Base-by-base conservation (phyloP, 164 flowering plant genomes). In the Stephania japonica region DNA sequence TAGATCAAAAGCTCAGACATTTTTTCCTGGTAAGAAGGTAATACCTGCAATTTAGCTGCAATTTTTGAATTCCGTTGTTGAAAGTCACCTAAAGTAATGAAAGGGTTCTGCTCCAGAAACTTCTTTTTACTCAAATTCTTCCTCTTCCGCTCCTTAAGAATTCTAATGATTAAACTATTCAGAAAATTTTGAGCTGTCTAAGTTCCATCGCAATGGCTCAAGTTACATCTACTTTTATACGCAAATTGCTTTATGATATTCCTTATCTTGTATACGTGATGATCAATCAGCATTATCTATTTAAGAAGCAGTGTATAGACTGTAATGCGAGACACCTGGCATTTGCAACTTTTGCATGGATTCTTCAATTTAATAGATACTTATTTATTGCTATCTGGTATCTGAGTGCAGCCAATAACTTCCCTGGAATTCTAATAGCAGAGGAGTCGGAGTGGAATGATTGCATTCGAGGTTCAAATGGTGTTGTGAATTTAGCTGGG, bases 11-110 rank as follows among this genome's bases (percentile, higher is more conserved):
- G 98, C 98, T 43, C 86, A 83, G 78, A 63, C 80, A 78, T 82
- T 90, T 80, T 95, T 92, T 89, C 96, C 98, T 63, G 99, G 99
- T 95, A 95, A 95, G 99, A 92, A 91, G 98, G 98, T 94, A 92
- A 92, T 85, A 83, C 64, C 73, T 77, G 72, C 77, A n/a, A n/a
- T n/a, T n/a, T n/a, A n/a, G 63, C n/a, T 56, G 63, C 7, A 56
- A 56, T 47, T 47, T 47, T 47, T 47, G 53, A 47, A 9, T 47
- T 47, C 53, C 53, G 10, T 47, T 47, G 4, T 47, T 7, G 53
- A 3, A 9, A 7, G 53, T 47, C 13, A 9, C 12, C 53, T 3
- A 32, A 32, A 32, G 16, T 4, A 61, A 61, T 12, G 18, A 32
- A 44, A 69, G 13, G 16, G 38, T 23, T 26, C 41, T 69, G 5